Base-by-base conservation (phyloP, 2,329 filamentous ascomycete genomes). In the Penicillium decumbens region DNA sequence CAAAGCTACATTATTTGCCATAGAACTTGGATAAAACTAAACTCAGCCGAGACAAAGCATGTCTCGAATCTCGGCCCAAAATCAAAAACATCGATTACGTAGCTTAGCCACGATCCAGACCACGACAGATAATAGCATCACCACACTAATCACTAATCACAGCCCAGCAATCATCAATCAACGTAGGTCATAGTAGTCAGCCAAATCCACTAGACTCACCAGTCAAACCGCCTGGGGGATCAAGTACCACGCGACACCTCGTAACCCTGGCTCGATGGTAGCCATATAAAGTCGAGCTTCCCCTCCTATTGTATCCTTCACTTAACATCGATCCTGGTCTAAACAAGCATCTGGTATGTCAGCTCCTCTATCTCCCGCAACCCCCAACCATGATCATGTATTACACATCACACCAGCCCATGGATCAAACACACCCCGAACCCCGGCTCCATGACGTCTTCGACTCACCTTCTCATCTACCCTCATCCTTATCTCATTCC, bases 361-460 rank as follows among this genome's bases (percentile, higher is more conserved):
- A 27, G 13, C 7, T 25, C 25, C 23, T 25, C 24, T 27, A 18
- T 27, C 25, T 6, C 4, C 23, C 28, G n/a, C 32, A 8, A 9
- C 10, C 7, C 12, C 25, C 13, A n/a, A 39, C n/a, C 15, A 24
- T 28, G 9, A 8, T 15, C 12, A 7, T 24, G 23, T 23, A 24
- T 13, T 20, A 39, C 37, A 9, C 25, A 18, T 41, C 25, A 10
- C 15, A 41, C 28, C 37, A 20, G 24, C 9, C 23, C 25, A 37
- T 27, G 37, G 15, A 43, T 47, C 33, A 4, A 37, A 24, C 18
- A 39, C 12, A 49, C 25, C 23, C 33, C 29, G 41, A 39, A 41
- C 37, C 44, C 24, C 32, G 23, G 23, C 30, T 27, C 20, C 49
- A 60, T 61, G 59, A 61, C 59, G 59, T 61, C 59, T 52, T 57